Percentiles rank a stretch among this genome's conserved stretches.
Evolutionary conservation across 2,329 filamentous ascomycete genomes (phyloP).

Genomic region (Verticillium longisporum): DNA sequence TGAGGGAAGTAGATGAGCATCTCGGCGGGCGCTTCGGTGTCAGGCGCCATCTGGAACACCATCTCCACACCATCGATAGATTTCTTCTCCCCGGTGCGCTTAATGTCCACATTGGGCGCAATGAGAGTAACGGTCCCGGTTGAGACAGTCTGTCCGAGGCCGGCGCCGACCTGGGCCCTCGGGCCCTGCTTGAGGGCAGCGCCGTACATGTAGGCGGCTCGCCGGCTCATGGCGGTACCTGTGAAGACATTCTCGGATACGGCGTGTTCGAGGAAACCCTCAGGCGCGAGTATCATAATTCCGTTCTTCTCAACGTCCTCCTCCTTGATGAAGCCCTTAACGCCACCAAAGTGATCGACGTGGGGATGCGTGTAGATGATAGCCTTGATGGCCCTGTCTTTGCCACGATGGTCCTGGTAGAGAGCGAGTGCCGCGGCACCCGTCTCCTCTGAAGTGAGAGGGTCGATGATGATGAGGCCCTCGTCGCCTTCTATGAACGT

Average conservation of each 20-base stretch:
- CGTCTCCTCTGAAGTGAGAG: conserved; percentile 26
- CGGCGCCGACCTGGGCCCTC: conserved; percentile 26
- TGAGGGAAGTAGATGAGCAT: conserved; percentile 33
- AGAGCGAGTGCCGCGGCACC: conserved; percentile 23
- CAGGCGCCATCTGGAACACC: conserved; percentile 31
- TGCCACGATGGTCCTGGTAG: conserved; percentile 20
- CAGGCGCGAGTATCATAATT: conserved; percentile 23
- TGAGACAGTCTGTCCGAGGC: conserved; percentile 25
- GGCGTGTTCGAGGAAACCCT: conserved; percentile 29
- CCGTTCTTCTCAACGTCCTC: conserved; percentile 10
- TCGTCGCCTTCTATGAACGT: conserved; percentile 28
- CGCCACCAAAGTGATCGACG: conserved; percentile 28
- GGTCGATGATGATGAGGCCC: conserved; percentile 31
- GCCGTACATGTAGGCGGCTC: conserved; percentile 33
- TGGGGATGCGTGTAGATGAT: conserved; percentile 35
- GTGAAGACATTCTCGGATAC: conserved; percentile 30
- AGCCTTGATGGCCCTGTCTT: conserved; percentile 17
- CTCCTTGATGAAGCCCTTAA: conserved; percentile 13
- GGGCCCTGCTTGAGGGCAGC: conserved; percentile 18
- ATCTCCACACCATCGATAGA: conserved; percentile 27
- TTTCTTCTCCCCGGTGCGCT: conserved; percentile 20
- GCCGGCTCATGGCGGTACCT: conserved; percentile 29
- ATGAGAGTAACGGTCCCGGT: conserved; percentile 24
- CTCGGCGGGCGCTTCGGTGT: conserved; percentile 33
- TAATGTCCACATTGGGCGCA: conserved; percentile 24